Evolutionary conservation across 306 rosid genomes (phyloP).

Genomic region (Gastrolobium bilobum): DNA sequence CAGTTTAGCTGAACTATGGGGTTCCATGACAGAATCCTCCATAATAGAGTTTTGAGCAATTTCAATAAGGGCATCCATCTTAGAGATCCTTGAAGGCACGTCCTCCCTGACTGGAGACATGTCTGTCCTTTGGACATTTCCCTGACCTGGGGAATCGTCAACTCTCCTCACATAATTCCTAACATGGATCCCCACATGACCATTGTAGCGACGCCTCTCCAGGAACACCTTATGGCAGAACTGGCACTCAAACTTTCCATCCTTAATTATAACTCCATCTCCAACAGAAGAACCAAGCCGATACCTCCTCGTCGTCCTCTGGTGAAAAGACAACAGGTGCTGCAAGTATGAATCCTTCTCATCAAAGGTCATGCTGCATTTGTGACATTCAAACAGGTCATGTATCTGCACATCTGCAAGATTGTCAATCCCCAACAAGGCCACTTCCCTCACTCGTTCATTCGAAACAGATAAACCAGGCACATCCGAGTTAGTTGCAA

Average conservation of each 20-base stretch:
- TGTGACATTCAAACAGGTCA: slow-evolving; percentile 88
- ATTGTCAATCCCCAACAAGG: slow-evolving; percentile 68
- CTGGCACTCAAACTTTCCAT: slow-evolving; percentile 94
- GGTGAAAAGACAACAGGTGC: slow-evolving; percentile 82
- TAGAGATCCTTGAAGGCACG: slow-evolving; percentile 67
- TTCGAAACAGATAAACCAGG: slow-evolving; percentile 48
- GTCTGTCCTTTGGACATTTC: slow-evolving; percentile 44
- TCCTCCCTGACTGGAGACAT: slow-evolving; percentile 67
- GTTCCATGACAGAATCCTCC: slow-evolving; percentile 62
- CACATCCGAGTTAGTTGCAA: slow-evolving; percentile 48
- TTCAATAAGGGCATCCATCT: slow-evolving; percentile 90
- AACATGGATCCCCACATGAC: slow-evolving; percentile 94
- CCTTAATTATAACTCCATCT: slow-evolving; percentile 90
- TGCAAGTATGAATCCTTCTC: slow-evolving; percentile 84
- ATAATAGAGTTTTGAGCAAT: slow-evolving; percentile 88
- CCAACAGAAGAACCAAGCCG: slow-evolving; percentile 93
- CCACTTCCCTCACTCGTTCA: slow-evolving; percentile 60
- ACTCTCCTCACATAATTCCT: slow-evolving; percentile 80
- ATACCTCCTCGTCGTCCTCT: slow-evolving; percentile 83
- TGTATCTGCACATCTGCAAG: slow-evolving; percentile 86
- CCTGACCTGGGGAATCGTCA: slow-evolving; percentile 66
- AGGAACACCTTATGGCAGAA: slow-evolving; percentile 88
- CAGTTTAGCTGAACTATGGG: slow-evolving; percentile 47
- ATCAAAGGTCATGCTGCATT: slow-evolving; percentile 77
- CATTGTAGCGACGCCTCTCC: slow-evolving; percentile 89